phyloP scores from a whole-genome alignment of 345 rosid species.

The Mercurialis annua region DNA sequence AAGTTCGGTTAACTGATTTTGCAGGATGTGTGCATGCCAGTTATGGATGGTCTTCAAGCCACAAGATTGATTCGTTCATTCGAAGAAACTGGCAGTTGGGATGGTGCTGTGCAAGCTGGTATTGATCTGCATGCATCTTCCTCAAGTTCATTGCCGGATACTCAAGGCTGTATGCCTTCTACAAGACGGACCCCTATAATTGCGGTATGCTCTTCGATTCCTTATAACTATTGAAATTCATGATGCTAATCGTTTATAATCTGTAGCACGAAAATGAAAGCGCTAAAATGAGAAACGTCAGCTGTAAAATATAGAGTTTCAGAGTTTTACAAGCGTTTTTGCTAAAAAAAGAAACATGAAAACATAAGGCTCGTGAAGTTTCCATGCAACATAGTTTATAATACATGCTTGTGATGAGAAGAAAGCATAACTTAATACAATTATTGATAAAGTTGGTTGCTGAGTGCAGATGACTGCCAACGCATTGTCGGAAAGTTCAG shows the following conservation, averaged over 20 bases:
- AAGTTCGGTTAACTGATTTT: not conserved
- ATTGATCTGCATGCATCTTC: constrained; percentile 37
- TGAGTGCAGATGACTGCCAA: constrained; percentile 90
- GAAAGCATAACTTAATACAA: too few species aligned
- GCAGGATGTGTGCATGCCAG: constrained; percentile 97
- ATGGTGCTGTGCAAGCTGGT: constrained; percentile 69
- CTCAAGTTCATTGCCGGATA: constrained; percentile 20
- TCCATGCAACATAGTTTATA: too few species aligned
- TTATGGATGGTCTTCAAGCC: constrained; percentile 89
- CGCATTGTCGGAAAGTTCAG: constrained; percentile 84
- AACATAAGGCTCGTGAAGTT: too few species aligned
- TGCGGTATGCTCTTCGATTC: constrained; percentile 51
- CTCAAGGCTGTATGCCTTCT: constrained; percentile 15
- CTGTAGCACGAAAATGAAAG: too few species aligned
- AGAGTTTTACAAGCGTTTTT: too few species aligned
- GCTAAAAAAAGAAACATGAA: too few species aligned
- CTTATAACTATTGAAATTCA: not conserved
- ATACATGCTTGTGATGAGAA: too few species aligned
- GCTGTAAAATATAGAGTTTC: too few species aligned
- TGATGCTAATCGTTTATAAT: too few species aligned
- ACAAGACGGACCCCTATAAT: constrained; percentile 63
- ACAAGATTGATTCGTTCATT: constrained; percentile 84
- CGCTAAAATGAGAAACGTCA: too few species aligned
- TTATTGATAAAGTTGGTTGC: not conserved
- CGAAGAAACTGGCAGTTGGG: constrained; percentile 83